Conservation (phyloP, 2,329 filamentous ascomycete genomes). For the Hypoxylon sp. region DNA sequence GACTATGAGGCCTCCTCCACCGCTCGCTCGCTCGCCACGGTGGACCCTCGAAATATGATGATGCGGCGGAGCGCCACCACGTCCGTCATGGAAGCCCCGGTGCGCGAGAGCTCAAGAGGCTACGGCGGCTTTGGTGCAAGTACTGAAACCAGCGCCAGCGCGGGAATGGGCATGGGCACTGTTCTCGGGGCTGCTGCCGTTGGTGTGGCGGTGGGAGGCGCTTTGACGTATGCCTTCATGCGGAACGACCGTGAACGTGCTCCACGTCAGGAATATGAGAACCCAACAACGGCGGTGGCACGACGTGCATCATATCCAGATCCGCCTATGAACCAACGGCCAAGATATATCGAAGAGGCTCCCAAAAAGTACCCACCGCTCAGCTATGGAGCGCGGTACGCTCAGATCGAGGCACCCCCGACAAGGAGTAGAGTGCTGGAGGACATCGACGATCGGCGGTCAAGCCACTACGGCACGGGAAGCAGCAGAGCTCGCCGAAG, state of each 20-base stretch:
- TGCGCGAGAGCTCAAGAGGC: conserved; percentile 40
- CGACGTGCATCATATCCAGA: conserved; percentile 59
- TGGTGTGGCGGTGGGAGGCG: conserved; percentile 71
- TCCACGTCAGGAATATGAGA: conserved; percentile 53
- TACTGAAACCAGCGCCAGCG: conserved; percentile 45
- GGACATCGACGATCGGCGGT: conserved; percentile 52
- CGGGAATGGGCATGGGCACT: conserved; percentile 68
- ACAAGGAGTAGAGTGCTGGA: conserved; percentile 45
- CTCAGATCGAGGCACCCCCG: conserved; percentile 43
- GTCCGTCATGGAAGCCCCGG: conserved; percentile 43
- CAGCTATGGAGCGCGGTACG: conserved; percentile 50
- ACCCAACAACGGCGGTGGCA: conserved; percentile 47
- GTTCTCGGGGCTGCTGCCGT: conserved; percentile 74
- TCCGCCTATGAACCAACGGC: conserved; percentile 44
- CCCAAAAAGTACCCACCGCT: conserved; percentile 47
- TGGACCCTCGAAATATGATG: conserved; percentile 41
- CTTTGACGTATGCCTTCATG: conserved; percentile 74
- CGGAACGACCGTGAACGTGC: conserved; percentile 61
- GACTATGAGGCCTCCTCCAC: too few relatives aligned
- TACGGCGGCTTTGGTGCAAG: conserved; percentile 44
- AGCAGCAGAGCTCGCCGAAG: conserved; percentile 50
- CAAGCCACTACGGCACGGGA: conserved; percentile 49
- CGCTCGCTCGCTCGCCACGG: conserved; percentile 30
- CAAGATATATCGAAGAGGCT: conserved; percentile 45
- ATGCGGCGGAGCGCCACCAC: conserved; percentile 49